Evolutionary conservation across 2,329 filamentous ascomycete genomes (phyloP).

Genomic region (Penicillium sp.): DNA sequence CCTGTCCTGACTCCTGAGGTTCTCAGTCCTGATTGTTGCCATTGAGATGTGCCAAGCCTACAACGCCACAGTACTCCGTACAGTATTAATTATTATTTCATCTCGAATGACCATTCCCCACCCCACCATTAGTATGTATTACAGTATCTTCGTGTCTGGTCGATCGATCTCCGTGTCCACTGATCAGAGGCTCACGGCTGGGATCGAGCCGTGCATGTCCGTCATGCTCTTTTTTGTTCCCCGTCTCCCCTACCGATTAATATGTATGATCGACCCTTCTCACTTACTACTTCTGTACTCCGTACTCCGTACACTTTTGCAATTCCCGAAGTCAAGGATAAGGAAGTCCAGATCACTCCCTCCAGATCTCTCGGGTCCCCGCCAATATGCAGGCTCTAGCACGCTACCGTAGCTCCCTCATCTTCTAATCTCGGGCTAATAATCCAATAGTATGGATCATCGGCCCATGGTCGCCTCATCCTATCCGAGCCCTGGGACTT

Average conservation of each 20-base stretch:
- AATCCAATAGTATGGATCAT: slow-evolving; percentile 5
- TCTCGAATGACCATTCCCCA: slow-evolving; percentile 15
- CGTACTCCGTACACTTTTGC: not conserved
- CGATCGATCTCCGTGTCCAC: slow-evolving; percentile 32
- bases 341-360: not conserved
- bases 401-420: not conserved
- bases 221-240: not conserved
- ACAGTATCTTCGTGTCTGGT: slow-evolving; percentile 17
- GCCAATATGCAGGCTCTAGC: slow-evolving; percentile 3
- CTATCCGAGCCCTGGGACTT: not conserved
- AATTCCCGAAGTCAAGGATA: not conserved
- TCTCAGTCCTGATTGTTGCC: not conserved
- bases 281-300: not conserved
- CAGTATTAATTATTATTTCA: no score
- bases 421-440: not conserved
- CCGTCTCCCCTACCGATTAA: not conserved
- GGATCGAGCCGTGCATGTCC: slow-evolving; percentile 25
- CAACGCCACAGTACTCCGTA: slow-evolving; percentile 24
- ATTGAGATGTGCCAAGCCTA: slow-evolving; percentile 15
- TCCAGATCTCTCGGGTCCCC: not conserved
- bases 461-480: not conserved
- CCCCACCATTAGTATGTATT: slow-evolving; percentile 1
- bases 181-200: slow-evolving; percentile 30
- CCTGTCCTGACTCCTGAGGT: slow-evolving; percentile 20
- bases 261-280: not conserved